A percentile compares a stretch with the other conserved stretches of the same genome.
Evolutionary conservation across 306 rosid genomes (phyloP).

Genomic region (Abrus pulchellus): DNA sequence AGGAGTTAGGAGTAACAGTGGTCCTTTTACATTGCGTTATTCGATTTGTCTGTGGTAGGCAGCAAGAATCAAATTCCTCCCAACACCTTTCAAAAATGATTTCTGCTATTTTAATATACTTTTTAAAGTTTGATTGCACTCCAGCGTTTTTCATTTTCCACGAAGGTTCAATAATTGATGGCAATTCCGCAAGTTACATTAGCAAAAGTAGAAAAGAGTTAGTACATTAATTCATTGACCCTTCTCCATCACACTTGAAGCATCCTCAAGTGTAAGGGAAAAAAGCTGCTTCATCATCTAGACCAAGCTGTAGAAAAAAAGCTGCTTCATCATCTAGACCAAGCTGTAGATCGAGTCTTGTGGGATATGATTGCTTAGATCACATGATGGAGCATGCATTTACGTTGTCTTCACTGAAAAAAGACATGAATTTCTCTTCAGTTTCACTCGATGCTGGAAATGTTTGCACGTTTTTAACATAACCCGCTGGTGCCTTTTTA

Average conservation of each 20-base stretch:
- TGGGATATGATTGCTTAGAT: neutral
- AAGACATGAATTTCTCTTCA: conserved; percentile 66
- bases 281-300: neutral
- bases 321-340: neutral
- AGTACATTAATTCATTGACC: conserved; percentile 16
- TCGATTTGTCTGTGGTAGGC: conserved; percentile 57
- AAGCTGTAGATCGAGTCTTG: too few species aligned
- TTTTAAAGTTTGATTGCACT: conserved; percentile 43
- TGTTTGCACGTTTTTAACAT: conserved; percentile 67
- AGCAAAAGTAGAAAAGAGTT: neutral
- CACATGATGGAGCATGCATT: conserved; percentile 87
- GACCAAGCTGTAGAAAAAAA: neutral
- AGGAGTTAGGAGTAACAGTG: conserved; percentile 46
- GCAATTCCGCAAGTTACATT: too few species aligned
- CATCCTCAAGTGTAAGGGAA: neutral
- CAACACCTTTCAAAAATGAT: conserved; percentile 47
- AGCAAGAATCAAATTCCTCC: conserved; percentile 60
- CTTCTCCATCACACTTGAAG: conserved; percentile 37
- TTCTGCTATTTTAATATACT: conserved; percentile 39
- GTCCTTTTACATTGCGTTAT: conserved; percentile 37
- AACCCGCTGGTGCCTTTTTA: conserved; percentile 81
- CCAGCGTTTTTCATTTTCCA: conserved; percentile 52
- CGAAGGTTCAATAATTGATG: conserved; percentile 52
- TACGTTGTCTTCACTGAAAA: conserved; percentile 89
- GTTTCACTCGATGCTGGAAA: conserved; percentile 57